Percentiles rank a stretch among this genome's conserved stretches.
Conservation (phyloP, 805 yeast species). For the Lachancea thermotolerans region DNA sequence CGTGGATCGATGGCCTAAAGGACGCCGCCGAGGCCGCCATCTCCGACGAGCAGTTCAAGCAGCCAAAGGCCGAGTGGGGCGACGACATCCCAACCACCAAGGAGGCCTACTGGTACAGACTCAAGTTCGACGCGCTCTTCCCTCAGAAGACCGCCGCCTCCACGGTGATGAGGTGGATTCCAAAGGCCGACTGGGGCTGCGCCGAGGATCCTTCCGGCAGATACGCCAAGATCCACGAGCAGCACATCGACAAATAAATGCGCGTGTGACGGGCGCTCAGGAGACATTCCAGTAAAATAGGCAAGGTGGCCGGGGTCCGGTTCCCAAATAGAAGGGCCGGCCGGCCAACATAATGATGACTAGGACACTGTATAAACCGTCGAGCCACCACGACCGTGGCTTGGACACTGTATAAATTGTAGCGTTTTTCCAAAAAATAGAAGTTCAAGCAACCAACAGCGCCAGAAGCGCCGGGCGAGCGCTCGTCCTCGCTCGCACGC, state of each 20-base stretch:
- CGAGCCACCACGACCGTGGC: too few species aligned
- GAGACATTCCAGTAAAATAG: too few species aligned
- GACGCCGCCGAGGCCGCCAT: slow-evolving; percentile 86
- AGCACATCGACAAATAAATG: slow-evolving; percentile 40
- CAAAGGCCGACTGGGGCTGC: slow-evolving; percentile 99
- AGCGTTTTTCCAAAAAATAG: too few species aligned
- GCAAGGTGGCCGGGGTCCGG: background rate
- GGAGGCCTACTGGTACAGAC: slow-evolving; percentile 99
- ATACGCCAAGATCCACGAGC: slow-evolving; percentile 83
- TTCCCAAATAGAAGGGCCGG: too few species aligned
- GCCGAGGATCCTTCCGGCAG: slow-evolving; percentile 98
- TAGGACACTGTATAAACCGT: too few species aligned
- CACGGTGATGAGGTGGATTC: slow-evolving; percentile 99
- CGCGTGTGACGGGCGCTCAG: too few species aligned
- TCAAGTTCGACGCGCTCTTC: slow-evolving; percentile 90
- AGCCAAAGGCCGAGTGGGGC: slow-evolving; percentile 96
- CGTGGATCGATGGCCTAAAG: slow-evolving; percentile 97
- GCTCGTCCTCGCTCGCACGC: too few species aligned
- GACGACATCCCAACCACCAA: slow-evolving; percentile 89
- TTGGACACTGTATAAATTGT: too few species aligned
- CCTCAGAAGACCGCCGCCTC: slow-evolving; percentile 86
- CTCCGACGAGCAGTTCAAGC: slow-evolving; percentile 82
- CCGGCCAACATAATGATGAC: too few species aligned
- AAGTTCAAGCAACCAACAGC: too few species aligned
- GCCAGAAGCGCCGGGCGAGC: too few species aligned